Conservation (phyloP, 2,329 filamentous ascomycete genomes). For the Endothia cerciana region DNA sequence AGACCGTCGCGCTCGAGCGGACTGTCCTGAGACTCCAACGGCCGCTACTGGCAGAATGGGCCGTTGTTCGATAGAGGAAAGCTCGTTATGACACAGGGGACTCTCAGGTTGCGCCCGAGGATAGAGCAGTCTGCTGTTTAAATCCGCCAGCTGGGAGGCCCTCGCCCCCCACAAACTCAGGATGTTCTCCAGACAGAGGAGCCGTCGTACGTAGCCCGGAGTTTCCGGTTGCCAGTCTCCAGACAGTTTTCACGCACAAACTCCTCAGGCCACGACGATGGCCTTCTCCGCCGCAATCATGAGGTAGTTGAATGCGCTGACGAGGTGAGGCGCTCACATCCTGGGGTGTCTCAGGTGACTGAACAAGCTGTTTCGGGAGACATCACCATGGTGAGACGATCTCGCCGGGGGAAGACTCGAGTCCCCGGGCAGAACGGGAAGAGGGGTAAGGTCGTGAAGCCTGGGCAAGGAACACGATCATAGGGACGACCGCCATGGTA, state of each 20-base stretch:
- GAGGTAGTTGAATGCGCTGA: background rate
- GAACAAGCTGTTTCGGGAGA: background rate
- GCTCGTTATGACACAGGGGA: background rate
- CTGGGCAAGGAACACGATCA: conserved; percentile 7
- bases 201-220: background rate
- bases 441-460: background rate
- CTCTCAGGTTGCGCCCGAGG: background rate
- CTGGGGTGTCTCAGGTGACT: conserved; percentile 20
- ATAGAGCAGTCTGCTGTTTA: background rate
- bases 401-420: background rate
- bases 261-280: background rate
- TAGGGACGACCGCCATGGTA: background rate
- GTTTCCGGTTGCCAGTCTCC: background rate
- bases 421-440: background rate
- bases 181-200: background rate
- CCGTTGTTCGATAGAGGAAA: background rate
- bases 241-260: conserved; percentile 12
- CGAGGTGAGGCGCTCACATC: background rate
- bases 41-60: too few relatives aligned
- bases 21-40: too few relatives aligned
- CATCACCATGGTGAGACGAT: conserved; percentile 5
- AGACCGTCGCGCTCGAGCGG: too few relatives aligned
- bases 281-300: background rate
- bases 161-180: background rate
- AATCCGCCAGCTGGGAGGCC: background rate